Evolutionary conservation across 768 basidiomycete species (phyloP).

Genomic region (Pholiota conissans): DNA sequence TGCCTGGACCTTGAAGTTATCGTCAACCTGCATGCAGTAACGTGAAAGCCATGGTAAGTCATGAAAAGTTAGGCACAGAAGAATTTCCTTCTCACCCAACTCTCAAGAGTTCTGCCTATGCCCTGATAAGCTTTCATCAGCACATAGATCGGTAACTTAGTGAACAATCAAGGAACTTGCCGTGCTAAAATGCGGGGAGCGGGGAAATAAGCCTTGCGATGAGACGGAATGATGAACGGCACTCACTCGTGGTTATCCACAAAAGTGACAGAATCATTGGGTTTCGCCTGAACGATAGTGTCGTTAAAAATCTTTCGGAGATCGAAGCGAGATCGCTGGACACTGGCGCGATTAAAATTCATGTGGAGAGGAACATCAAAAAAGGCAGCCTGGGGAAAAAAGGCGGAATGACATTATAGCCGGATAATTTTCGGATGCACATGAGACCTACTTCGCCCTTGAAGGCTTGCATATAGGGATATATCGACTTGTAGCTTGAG

Average conservation of each 20-base stretch:
- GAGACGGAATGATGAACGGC: constrained; percentile 1
- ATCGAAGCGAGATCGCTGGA: constrained; percentile 66
- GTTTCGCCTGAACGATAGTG: constrained; percentile 66
- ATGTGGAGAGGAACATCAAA: constrained; percentile 91
- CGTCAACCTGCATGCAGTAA: constrained; percentile 56
- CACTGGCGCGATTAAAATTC: constrained; percentile 80
- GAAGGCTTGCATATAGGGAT: constrained; percentile 61
- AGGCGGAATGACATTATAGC: not conserved
- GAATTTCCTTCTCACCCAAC: constrained; percentile 58
- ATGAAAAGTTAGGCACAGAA: constrained; percentile 3
- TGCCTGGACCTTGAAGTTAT: constrained; percentile 76
- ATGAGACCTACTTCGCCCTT: constrained; percentile 55
- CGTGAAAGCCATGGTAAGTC: not conserved
- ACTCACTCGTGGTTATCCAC: constrained; percentile 90
- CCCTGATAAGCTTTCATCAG: constrained; percentile 32
- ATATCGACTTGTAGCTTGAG: constrained; percentile 45
- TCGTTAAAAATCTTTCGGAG: constrained; percentile 71
- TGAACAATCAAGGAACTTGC: constrained; percentile 35
- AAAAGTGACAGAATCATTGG: constrained; percentile 85
- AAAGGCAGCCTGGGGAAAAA: constrained; percentile 66
- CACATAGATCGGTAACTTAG: not conserved
- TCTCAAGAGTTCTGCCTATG: constrained; percentile 73
- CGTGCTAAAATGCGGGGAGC: constrained; percentile 45
- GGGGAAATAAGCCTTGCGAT: constrained; percentile 5
- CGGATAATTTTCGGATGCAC: constrained; percentile 6